These are phyloP conservation scores for Exophiala bonariae DNA, from an alignment of 2,329 filamentous ascomycete species.

Conservation along the genomic window DNA sequence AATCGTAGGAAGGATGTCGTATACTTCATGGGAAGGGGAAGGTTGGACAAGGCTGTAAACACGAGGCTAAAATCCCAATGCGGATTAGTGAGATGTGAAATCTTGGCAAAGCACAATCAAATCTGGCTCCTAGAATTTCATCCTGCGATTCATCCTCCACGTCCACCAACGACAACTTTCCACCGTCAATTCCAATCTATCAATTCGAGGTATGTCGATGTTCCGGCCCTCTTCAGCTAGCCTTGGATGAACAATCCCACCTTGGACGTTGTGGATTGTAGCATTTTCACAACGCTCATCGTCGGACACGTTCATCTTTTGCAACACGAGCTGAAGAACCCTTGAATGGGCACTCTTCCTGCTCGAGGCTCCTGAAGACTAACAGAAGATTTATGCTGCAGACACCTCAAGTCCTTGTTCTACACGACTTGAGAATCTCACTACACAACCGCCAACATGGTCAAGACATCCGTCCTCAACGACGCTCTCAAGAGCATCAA, in stretches of 20 bases:
- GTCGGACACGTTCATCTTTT: slow-evolving; percentile 27
- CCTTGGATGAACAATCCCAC: slow-evolving; percentile 29
- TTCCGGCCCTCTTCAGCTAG: slow-evolving; percentile 27
- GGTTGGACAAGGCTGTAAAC: too few species aligned
- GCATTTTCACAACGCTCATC: slow-evolving; percentile 15
- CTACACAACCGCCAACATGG: slow-evolving; percentile 71
- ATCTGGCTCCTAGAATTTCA: neutral
- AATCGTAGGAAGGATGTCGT: too few species aligned
- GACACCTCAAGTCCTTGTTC: slow-evolving; percentile 59
- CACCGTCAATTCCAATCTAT: slow-evolving; percentile 10
- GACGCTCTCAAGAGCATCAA: slow-evolving; percentile 99
- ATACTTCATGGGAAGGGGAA: too few species aligned
- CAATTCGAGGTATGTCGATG: slow-evolving; percentile 26
- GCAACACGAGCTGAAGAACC: slow-evolving; percentile 68
- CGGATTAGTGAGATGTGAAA: neutral
- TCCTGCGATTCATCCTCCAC: slow-evolving; percentile 1
- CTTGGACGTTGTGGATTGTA: slow-evolving; percentile 19
- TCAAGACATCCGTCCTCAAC: slow-evolving; percentile 98
- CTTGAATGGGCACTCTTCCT: slow-evolving; percentile 67
- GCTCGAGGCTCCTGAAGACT: slow-evolving; percentile 67
- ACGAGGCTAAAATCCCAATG: neutral
- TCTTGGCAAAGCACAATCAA: slow-evolving; percentile 2
- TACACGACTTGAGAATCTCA: slow-evolving; percentile 54
- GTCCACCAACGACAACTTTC: slow-evolving; percentile 18
- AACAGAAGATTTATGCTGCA: slow-evolving; percentile 46